Evolutionary conservation across 805 yeast genomes (phyloP), one percentile per base, ranked within the genome.

Genomic region (Grigorovia humatica): DNA sequence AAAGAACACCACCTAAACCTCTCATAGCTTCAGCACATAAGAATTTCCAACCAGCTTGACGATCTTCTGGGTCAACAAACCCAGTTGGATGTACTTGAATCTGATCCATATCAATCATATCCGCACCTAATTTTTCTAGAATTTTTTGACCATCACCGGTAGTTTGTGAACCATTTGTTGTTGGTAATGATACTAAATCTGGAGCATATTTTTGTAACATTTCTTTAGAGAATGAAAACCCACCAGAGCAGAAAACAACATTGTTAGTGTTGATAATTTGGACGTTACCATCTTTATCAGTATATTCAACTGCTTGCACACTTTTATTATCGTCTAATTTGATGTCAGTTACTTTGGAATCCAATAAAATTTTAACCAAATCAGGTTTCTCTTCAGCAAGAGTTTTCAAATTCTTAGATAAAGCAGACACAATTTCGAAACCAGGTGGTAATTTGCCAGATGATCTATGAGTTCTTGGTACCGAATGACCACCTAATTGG

Each of bases 401-500:
- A 6, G 59, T 54, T 40, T 74, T 65, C 12, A 78, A 54, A 35
- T 63, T 63, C 44, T 70, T 70, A 44, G 72, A 67, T 48, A 79
- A 61, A 4, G 76, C 70, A 6, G 77, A 73, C 1, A 80, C 70
- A 17, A 80, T 78, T 45, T 79, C 82, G 64, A 73, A 77, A 0
- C 85, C 85, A 4, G 85, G 85, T 13, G 83, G 82, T 17, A 77
- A 61, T 12, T 71, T 72, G 1, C 74, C 73, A 8, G 78, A 76
- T 1, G 95, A 90, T 58, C 95, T 75, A 64, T 87, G 95, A 1
- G 96, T 87, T 65, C 96, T 74, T 19, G 88, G 81, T 48, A 75
- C 79, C 1, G 89, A 81, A 62, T 87, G 95, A 2, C 96, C 96
- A 29, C 95, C 95, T 44, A 87, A 67, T 58, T 86, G 78, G n/a